Base-by-base conservation (phyloP, 2,329 filamentous ascomycete genomes). In the Hawksworthiomyces lignivorus region DNA sequence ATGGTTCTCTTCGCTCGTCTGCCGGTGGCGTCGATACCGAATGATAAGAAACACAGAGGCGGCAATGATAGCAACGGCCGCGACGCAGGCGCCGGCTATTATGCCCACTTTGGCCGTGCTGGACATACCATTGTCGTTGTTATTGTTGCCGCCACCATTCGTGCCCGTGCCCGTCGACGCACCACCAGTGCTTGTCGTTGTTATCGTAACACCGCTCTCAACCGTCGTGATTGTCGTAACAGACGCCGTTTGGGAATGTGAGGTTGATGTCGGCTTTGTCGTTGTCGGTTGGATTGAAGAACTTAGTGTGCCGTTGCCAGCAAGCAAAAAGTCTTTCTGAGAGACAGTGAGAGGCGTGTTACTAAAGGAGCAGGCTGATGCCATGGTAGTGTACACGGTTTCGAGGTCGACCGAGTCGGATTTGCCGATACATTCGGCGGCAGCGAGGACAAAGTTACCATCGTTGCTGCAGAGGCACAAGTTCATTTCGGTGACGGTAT, bases 401-500 rank as follows among this genome's bases (percentile, higher is more conserved):
- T 56, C 47, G 6, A 74, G 48, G 33, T 73, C 66, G 18, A 18
- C 49, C 0, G 55, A 51, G 31, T 59, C 61, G 4, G 52, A 27
- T 14, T 51, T 44, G 7, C 64, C 69, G 11, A 77, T 52, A 48
- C 73, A 77, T 11, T 47, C 49, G 3, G 72, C 73, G 3, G 68
- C 52, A 26, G 62, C 61, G 17, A 63, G 66, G 46, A 75, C 58
- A 53, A 75, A 77, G 48, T 65, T 58, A 41, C 67, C 67, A 24
- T 61, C 57, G 48, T 75, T 73, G 47, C 55, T 53, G 52, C 73
- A 77, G 2, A 75, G 60, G 40, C 73, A 77, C 3, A 52, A 39
- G 49, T 76, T 75, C 47, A 73, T 58, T 22, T 62, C 55, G 0
- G 51, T 33, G 3, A 62, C 58, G 0, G 62, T 63, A 17, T 53